Conservation (phyloP, 495 filamentous ascomycete species). For the Trichoderma erinaceum region DNA sequence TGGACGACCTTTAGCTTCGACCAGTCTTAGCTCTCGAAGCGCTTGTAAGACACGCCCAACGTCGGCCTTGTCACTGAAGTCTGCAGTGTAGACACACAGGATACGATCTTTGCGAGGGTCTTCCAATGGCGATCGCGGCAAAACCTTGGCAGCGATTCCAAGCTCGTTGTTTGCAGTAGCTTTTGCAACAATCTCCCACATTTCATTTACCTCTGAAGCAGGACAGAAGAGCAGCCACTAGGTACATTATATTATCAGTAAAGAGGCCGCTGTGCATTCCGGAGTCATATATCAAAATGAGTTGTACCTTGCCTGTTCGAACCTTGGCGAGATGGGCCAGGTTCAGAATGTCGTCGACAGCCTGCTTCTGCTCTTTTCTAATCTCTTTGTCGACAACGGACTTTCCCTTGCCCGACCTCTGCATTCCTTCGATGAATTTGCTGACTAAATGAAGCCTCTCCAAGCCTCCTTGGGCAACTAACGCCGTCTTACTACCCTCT, state of each 20-base stretch:
- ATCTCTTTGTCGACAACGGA: constrained; percentile 43
- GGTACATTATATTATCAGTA: not conserved
- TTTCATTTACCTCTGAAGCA: constrained; percentile 47
- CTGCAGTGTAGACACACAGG: constrained; percentile 70
- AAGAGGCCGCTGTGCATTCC: too few relatives aligned
- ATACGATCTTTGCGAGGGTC: constrained; percentile 41
- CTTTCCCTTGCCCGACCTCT: constrained; percentile 26
- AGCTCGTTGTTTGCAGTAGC: constrained; percentile 59
- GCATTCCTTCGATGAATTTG: constrained; percentile 27
- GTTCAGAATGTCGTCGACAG: constrained; percentile 49
- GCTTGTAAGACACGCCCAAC: constrained; percentile 57
- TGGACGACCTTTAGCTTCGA: constrained; percentile 38
- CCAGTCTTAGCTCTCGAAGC: constrained; percentile 54
- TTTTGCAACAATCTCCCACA: constrained; percentile 58
- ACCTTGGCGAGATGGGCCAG: constrained; percentile 51
- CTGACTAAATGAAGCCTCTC: constrained; percentile 31
- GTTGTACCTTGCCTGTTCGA: constrained; percentile 53
- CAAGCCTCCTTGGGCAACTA: constrained; percentile 29
- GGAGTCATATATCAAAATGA: not conserved
- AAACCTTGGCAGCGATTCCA: constrained; percentile 65
- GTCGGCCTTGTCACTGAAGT: constrained; percentile 64
- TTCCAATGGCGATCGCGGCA: constrained; percentile 30
- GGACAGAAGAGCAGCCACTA: constrained; percentile 76
- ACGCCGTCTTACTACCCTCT: constrained; percentile 22
- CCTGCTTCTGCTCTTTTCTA: constrained; percentile 41